Evolutionary conservation across 2,329 filamentous ascomycete species (phyloP), one percentile per base, ranked within the genome.

Genomic region (Colletotrichum phormii): DNA sequence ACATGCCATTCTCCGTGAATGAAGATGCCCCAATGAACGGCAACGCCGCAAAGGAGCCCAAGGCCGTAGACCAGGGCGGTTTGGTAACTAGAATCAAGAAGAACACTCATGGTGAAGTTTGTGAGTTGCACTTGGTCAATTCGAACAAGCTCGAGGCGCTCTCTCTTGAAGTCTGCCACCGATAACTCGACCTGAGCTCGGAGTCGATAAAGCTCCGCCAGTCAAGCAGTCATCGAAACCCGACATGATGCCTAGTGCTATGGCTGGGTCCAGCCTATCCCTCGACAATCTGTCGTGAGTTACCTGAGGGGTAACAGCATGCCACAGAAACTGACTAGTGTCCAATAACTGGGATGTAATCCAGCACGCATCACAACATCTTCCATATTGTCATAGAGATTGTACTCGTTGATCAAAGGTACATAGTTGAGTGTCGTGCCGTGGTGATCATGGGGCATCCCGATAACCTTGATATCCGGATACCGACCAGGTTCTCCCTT

Each of bases 1-100:
- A 77, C 37, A 65, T 79, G 77, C 77, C 77, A 78, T 68, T 79
- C 77, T 13, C 77, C 75, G 33, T 65, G 69, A 57, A 79, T 76
- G 68, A 78, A 78, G 22, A 78, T 53, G 15, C 42, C 69, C 24
- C 46, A 42, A 37, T 77, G 76, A 51, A 67, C 63, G 37, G 54
- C 51, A 26, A 73, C 22, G 18, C 73, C 75, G 64, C 75, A 69
- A 9, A 74, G 60, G n/a, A 65, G 18, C 1, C 64, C 63, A 31
- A 71, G 60, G 35, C 54, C 29, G 51, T 24, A 69, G 37, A 72
- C 31, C 55, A 66, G 7, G 31, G 46, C 60, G 60, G 26, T 46
- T 29, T 59, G 55, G 54, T 55, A 61, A 5, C 29, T 8, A 31
- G 53, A 31, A 35, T 59, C 54, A 24, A 26, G 54, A n/a, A 72